Conservation (phyloP, 768 basidiomycete species). For the Pisolithus tinctorius region DNA sequence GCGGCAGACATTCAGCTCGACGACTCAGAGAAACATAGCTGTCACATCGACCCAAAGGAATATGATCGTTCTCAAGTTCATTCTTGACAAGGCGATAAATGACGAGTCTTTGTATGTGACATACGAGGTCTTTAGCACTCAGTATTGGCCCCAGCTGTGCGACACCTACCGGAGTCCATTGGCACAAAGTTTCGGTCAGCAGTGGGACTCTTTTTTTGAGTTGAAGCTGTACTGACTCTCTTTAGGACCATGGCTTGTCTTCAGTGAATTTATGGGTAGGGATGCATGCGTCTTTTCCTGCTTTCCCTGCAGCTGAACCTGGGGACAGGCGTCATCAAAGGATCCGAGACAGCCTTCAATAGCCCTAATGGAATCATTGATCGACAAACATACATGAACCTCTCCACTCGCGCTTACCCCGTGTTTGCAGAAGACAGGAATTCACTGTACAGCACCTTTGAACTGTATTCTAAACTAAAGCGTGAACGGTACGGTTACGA, state of each 20-base stretch:
- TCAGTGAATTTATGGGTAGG: slow-evolving; percentile 53
- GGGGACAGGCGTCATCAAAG: slow-evolving; percentile 46
- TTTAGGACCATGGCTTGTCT: slow-evolving; percentile 50
- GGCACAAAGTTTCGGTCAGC: slow-evolving; percentile 41
- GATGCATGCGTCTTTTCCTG: not conserved
- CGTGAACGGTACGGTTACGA: slow-evolving; percentile 35
- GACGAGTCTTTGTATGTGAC: slow-evolving; percentile 22
- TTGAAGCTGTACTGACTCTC: not conserved
- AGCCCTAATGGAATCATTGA: slow-evolving; percentile 32
- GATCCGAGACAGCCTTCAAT: slow-evolving; percentile 44
- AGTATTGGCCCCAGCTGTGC: slow-evolving; percentile 52
- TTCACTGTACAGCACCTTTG: slow-evolving; percentile 45
- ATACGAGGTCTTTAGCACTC: slow-evolving; percentile 36
- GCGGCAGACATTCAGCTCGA: slow-evolving; percentile 2
- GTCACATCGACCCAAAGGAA: no score
- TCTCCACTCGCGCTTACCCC: slow-evolving; percentile 43
- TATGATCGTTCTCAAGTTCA: no score
- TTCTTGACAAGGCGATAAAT: not conserved
- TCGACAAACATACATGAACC: slow-evolving; percentile 32
- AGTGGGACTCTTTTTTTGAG: not conserved
- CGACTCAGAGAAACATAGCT: no score
- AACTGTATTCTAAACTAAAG: slow-evolving; percentile 40
- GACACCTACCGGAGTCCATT: no score
- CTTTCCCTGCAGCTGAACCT: not conserved
- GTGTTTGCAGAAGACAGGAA: slow-evolving; percentile 43